These are phyloP conservation scores for Rhododendron ovatum DNA, from an alignment of 148 eudicot species.

Conservation along the genomic window DNA sequence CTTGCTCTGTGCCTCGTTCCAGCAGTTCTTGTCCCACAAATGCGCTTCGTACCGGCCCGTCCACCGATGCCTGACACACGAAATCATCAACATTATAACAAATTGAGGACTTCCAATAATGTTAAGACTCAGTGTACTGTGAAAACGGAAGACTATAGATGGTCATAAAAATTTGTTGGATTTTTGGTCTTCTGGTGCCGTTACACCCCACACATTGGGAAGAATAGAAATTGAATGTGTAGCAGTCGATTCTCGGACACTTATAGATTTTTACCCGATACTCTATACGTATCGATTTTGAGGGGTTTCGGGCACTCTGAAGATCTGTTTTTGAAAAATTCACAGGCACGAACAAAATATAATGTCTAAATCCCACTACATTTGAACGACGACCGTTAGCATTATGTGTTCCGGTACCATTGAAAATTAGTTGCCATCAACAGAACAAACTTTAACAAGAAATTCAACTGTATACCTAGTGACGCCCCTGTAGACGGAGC, in stretches of 20 bases:
- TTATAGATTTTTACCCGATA: not conserved
- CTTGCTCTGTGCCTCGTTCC: conserved; percentile 74
- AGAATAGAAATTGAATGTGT: not conserved
- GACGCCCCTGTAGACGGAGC: conserved; percentile 79
- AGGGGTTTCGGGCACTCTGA: not conserved
- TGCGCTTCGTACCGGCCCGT: conserved; percentile 95
- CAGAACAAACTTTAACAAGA: not conserved
- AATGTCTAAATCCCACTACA: not conserved
- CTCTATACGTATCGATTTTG: not conserved
- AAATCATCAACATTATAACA: not conserved
- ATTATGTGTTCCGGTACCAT: no score
- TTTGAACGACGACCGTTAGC: not conserved
- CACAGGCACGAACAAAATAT: not conserved
- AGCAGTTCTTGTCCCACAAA: conserved; percentile 87
- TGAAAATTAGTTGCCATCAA: not conserved
- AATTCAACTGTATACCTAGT: conserved; percentile 43
- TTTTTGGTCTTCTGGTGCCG: not conserved
- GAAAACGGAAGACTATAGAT: not conserved
- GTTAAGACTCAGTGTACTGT: not conserved
- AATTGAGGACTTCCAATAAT: not conserved
- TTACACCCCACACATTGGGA: not conserved
- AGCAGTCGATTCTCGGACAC: not conserved
- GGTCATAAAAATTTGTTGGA: not conserved
- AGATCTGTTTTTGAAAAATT: not conserved
- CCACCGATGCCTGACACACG: conserved; percentile 66